Evolutionary conservation across 2,329 filamentous ascomycete species (phyloP).

Genomic region (Endocalyx cinctus): DNA sequence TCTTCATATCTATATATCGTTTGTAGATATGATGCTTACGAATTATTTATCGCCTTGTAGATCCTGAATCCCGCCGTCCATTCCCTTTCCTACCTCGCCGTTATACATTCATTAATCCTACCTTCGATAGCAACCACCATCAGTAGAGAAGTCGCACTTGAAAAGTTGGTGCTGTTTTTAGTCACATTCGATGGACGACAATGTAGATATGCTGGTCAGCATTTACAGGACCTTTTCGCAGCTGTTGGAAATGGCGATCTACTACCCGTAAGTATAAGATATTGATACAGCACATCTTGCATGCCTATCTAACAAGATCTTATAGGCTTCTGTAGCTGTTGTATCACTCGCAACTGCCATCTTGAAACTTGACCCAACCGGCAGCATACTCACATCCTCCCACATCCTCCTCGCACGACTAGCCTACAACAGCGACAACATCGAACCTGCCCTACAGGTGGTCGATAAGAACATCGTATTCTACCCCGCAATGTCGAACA

Average conservation of each 20-base stretch:
- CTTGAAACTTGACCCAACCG: constrained; percentile 61
- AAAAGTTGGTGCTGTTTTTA: constrained; percentile 41
- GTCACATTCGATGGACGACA: constrained; percentile 46
- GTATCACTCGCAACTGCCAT: constrained; percentile 49
- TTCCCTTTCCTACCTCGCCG: constrained; percentile 46
- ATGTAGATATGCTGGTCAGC: constrained; percentile 44
- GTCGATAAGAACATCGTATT: constrained; percentile 63
- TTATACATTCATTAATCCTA: constrained; percentile 40
- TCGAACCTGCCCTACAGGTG: constrained; percentile 53
- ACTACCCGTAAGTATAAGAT: constrained; percentile 28
- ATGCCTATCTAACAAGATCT: constrained; percentile 2
- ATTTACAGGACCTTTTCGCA: constrained; percentile 41
- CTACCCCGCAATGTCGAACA: constrained; percentile 47
- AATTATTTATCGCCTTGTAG: constrained; percentile 21
- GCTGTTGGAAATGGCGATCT: constrained; percentile 33
- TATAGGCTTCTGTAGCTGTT: constrained; percentile 42
- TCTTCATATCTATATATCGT: too few relatives aligned
- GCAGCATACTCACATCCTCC: constrained; percentile 59
- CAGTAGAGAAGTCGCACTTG: constrained; percentile 27
- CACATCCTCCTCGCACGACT: constrained; percentile 56
- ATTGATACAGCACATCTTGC: neutral
- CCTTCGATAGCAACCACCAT: constrained; percentile 25
- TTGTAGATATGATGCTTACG: too few relatives aligned
- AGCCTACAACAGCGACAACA: constrained; percentile 52
- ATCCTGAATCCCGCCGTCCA: constrained; percentile 42